phyloP scores from a whole-genome alignment of 2,329 filamentous ascomycete genomes.

The Alternaria arbusti region DNA sequence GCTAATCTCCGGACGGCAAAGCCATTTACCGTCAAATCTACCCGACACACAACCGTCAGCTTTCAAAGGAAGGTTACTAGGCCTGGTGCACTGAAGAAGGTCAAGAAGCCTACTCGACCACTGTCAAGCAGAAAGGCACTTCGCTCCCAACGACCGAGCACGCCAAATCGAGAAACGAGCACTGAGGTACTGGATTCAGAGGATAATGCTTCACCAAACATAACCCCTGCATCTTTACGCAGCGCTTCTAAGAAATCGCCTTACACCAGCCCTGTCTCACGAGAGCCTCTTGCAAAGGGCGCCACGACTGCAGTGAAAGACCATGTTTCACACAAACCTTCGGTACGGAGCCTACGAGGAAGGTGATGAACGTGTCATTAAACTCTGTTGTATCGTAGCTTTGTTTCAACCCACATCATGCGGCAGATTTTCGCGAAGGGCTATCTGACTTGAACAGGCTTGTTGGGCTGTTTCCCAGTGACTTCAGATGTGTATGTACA shows the following conservation, averaged over 20 bases:
- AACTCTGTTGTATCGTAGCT: background rate
- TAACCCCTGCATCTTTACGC: constrained; percentile 46
- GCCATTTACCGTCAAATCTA: constrained; percentile 21
- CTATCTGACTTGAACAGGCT: background rate
- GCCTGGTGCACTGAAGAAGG: constrained; percentile 31
- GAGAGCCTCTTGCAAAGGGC: background rate
- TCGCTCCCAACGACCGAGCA: constrained; percentile 24
- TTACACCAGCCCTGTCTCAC: constrained; percentile 2
- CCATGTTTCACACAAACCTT: background rate
- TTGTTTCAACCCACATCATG: background rate
- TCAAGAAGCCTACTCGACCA: constrained; percentile 24
- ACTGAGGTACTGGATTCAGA: constrained; percentile 22
- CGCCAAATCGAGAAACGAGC: constrained; percentile 16
- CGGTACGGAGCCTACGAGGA: constrained; percentile 12
- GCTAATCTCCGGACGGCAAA: constrained; percentile 11
- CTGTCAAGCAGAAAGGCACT: constrained; percentile 21
- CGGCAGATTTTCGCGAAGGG: background rate
- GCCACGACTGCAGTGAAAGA: background rate
- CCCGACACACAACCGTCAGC: constrained; percentile 31
- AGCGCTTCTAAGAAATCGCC: constrained; percentile 34
- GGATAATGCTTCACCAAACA: constrained; percentile 37
- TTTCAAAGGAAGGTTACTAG: constrained; percentile 29
- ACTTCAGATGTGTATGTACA: background rate
- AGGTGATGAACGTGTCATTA: constrained; percentile 1
- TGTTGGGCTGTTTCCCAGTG: background rate